Percentiles rank a stretch among this genome's conserved stretches.
Evolutionary conservation across 768 basidiomycete genomes (phyloP).

Genomic region (Russula ochroleuca): DNA sequence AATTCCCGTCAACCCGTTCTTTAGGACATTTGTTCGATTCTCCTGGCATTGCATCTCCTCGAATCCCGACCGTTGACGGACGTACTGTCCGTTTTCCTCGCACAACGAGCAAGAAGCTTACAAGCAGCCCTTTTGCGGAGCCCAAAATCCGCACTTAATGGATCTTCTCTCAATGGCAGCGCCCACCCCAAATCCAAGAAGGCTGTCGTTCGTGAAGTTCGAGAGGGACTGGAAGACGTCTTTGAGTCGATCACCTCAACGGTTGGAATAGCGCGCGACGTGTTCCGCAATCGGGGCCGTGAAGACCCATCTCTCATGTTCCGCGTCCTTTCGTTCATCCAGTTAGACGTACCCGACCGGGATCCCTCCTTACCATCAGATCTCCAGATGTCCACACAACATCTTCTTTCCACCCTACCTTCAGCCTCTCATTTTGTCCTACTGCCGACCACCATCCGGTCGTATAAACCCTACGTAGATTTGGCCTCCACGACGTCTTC

Average conservation of each 20-base stretch:
- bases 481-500: conserved; percentile 54
- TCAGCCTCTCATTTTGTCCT: conserved; percentile 80
- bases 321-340: conserved; percentile 56
- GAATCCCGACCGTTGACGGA: conserved; percentile 79
- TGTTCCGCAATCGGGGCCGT: conserved; percentile 46
- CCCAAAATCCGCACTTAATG: conserved; percentile 11
- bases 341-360: conserved; percentile 42
- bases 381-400: conserved; percentile 60
- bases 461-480: conserved; percentile 85
- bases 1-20: conserved; percentile 13
- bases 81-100: conserved; percentile 62
- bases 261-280: conserved; percentile 47
- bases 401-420: conserved; percentile 65
- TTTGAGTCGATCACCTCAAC: conserved; percentile 59
- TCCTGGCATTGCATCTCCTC: conserved; percentile 82
- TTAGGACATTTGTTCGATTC: conserved; percentile 70
- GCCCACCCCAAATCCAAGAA: conserved; percentile 32
- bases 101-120: conserved; percentile 63
- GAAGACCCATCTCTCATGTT: conserved; percentile 47
- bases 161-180: conserved; percentile 19
- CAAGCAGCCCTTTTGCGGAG: conserved; percentile 36
- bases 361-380: conserved; percentile 42
- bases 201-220: conserved; percentile 47
- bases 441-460: conserved; percentile 63
- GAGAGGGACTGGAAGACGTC: conserved; percentile 47